Conservation (phyloP, 352 stramenopile species). For the Phytophthora fragariae region DNA sequence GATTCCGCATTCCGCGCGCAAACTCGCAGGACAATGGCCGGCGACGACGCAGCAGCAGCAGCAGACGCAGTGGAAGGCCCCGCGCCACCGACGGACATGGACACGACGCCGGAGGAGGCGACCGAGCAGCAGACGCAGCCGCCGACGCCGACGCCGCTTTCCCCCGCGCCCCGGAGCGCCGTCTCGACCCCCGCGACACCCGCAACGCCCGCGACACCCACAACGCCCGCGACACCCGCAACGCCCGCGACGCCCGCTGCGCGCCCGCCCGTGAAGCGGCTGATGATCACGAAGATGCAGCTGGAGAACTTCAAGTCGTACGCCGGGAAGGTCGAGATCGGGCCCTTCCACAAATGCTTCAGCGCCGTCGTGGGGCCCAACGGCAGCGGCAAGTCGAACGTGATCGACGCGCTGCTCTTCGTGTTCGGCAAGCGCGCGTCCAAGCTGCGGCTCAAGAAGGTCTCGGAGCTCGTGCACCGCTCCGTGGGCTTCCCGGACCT, state of each 20-base stretch:
- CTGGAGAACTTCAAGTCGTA: constrained; percentile 99
- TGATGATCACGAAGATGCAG: constrained; percentile 98
- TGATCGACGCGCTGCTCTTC: constrained; percentile 99
- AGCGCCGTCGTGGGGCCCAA: constrained; percentile 98
- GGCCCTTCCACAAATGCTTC: constrained; percentile 99
- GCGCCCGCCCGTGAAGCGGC: constrained; percentile 56
- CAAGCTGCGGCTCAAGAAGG: constrained; percentile 95
- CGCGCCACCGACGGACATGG: constrained; percentile 4
- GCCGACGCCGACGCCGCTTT: neutral
- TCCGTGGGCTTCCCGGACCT: constrained; percentile 92
- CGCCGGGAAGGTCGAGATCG: constrained; percentile 96
- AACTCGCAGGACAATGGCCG: neutral
- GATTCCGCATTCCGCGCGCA: constrained; percentile 1
- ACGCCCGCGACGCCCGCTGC: constrained; percentile 30
- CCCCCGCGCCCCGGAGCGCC: constrained; percentile 3
- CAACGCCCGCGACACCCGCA: constrained; percentile 2
- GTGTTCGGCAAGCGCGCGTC: constrained; percentile 99
- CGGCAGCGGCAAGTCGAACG: constrained; percentile 99
- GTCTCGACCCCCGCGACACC: neutral
- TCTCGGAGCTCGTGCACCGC: constrained; percentile 99
- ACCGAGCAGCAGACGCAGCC: neutral
- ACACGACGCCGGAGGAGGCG: constrained; percentile 1
- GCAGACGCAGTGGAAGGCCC: constrained; percentile 7
- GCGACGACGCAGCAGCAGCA: neutral
- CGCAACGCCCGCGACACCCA: neutral